A percentile compares a stretch with the other conserved stretches of the same genome.
phyloP scores from a whole-genome alignment of 225 moss, liverwort and hornwort species.

The Climacium dendroides region DNA sequence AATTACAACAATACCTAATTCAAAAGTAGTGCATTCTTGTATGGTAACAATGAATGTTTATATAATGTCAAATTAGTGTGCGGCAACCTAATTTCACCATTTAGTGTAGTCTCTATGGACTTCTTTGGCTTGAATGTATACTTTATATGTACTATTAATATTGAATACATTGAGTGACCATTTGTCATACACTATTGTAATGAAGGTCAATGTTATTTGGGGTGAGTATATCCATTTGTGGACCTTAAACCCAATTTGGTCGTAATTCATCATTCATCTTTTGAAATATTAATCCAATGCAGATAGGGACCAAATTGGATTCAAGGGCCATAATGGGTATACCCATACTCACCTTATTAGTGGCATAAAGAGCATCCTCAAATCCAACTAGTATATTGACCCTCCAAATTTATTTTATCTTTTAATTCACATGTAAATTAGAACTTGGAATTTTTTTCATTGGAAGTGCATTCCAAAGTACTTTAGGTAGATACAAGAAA shows the following conservation, averaged over 20 bases:
- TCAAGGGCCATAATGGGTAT: accelerated
- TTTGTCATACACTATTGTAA: background rate
- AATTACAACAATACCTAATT: no score
- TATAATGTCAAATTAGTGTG: background rate
- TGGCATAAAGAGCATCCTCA: background rate
- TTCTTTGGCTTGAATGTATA: no score
- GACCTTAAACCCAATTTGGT: background rate
- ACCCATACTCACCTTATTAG: accelerated
- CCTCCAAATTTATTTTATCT: background rate
- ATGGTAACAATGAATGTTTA: no score
- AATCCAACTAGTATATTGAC: background rate
- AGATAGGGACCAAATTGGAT: no score
- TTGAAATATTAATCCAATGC: accelerated
- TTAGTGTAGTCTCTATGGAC: background rate
- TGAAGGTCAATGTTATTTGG: background rate
- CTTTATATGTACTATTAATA: background rate
- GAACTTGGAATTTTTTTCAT: background rate
- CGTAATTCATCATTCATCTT: accelerated
- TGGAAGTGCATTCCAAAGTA: accelerated
- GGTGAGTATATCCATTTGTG: background rate
- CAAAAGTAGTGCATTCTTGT: no score
- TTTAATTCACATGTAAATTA: background rate
- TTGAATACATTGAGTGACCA: background rate
- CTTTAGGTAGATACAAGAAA: background rate
- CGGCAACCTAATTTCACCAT: background rate